Evolutionary conservation across 1,284 basidiomycete species (phyloP), one percentile per base, ranked within the genome.

Genomic region (Tausonia pullulans): DNA sequence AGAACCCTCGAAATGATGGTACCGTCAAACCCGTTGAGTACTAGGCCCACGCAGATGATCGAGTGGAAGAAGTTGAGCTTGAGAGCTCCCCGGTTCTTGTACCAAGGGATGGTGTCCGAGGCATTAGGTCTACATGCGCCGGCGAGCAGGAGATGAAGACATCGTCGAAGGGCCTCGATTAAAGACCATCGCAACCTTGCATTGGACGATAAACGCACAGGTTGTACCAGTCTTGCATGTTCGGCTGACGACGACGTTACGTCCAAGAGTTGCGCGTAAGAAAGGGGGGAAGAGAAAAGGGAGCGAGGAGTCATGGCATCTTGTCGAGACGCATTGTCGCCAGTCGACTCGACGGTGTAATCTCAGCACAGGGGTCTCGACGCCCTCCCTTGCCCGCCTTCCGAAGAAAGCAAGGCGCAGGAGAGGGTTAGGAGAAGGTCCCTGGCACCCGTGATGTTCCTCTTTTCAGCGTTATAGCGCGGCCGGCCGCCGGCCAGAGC

Each of bases 281-380:
- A 50, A n/a, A 45, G 48, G 5, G 40, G 60, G 8, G 51, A 5
- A 40, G 40, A 61, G 62, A 63, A 68, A 65, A 69, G 69, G 68
- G 68, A 64, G 64, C 60, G 64, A 64, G 66, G 53, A 63, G 61
- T 64, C 63, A 68, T 65, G 68, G 70, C 71, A 74, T 76, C 75
- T 74, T 77, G 72, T 75, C 75, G 74, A 74, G 76, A 76, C 75
- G 76, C 72, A 75, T 76, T 75, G 76, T 73, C 76, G 27, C 75
- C 76, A 76, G 68, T 78, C 76, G 74, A 75, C 76, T 78, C 69
- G 55, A 71, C 76, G 76, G 76, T 78, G 73, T 78, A 70, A 78
- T 78, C 76, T 77, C 76, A 78, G 76, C 76, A 71, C 72, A 69
- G 68, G 67, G 66, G 53, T 62, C 61, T 27, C 27, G 27, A 27